Evolutionary conservation across 495 filamentous ascomycete species (phyloP), one percentile per base, ranked within the genome.

Genomic region (Tuber calosporum): DNA sequence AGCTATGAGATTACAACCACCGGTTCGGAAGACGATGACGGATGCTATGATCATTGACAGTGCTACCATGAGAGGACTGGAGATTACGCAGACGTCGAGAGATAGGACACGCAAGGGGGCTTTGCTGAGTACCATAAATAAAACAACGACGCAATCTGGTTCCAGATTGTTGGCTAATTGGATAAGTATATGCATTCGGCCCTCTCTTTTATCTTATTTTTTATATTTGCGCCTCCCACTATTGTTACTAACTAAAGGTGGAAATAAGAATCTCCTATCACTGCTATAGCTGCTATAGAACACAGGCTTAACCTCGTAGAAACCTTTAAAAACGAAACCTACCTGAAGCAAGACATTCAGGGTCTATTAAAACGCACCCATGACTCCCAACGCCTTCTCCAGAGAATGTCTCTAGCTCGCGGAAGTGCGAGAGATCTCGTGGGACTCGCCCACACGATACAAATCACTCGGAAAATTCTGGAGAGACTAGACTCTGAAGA

Each of bases 361-460:
- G 79, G 85, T 34, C 83, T 94, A n/a, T 85, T 98, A 9, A 89
- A 90, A 76, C 87, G 87, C 43, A 93, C 89, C 75, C 89, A 93
- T 73, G 95, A 99, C 81, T 91, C 92, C 9, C 90, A 96, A 74
- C 90, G 96, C 8, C 86, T 98, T 45, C 88, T 97, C 1, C 94
- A 97, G 80, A 97, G 93, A 75, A 97, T 99, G 77, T 90, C 94
- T 2, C 85, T 97, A 13, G 93, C 93, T 22, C 87, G 92, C 69
- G 95, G 94, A n/a, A 92, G 97, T 76, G 85, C 94, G n/a, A 94
- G 97, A 82, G 95, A 98, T 80, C 85, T 99, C 37, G 85, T 98
- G 26, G 89, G 87, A 34, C 85, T 99, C 19, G 91, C 92, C 5
- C 88, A 87, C 70, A 96, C 95, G 0, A 91, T 98, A 73, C 85